Base-by-base conservation (phyloP, 2,329 filamentous ascomycete species). In the Colletotrichum truncatum region DNA sequence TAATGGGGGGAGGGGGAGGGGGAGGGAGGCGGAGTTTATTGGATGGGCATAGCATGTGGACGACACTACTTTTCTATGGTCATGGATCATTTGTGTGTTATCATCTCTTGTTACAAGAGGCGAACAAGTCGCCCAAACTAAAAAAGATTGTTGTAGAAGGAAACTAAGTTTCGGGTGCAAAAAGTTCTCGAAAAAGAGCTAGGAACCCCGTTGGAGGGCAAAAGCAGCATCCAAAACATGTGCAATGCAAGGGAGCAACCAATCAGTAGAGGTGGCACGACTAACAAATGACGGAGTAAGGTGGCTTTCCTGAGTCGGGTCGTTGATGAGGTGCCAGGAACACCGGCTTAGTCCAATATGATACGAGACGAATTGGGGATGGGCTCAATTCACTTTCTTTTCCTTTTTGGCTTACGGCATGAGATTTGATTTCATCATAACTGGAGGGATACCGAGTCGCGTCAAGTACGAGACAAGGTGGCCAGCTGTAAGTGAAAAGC, bases 111-210 rank as follows among this genome's bases (percentile, higher is more conserved):
- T 55, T 36, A 7, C 18, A n/a, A 36, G 30, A 38, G 48, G n/a
- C 18, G 41, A 39, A 48, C n/a, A 41, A 28, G 36, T 54, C 32
- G 23, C 26, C 34, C 21, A 16, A n/a, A 36, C 25, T 21, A 26
- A 46, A n/a, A 23, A 9, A 54, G 39, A 18, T 21, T 11, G 39
- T 41, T 9, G 14, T 9, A 41, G 6, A 10, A 7, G 39, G 11
- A 12, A 6, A 32, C 34, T 21, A 54, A 55, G 57, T 43, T 36
- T 36, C 21, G 11, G 14, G n/a, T 18, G 41, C 34, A 23, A 57
- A 65, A 65, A 25, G 48, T 65, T 62, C 62, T 65, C 41, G 62
- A 62, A 65, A 49, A 55, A 60, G 26, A 56, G 39, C 14, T 7
- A 62, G 26, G 21, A 14, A 43, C 43, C 41, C 41, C 54, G 49